Conservation (phyloP, 164 flowering plant species). For the Magnolia kwangsiensis region DNA sequence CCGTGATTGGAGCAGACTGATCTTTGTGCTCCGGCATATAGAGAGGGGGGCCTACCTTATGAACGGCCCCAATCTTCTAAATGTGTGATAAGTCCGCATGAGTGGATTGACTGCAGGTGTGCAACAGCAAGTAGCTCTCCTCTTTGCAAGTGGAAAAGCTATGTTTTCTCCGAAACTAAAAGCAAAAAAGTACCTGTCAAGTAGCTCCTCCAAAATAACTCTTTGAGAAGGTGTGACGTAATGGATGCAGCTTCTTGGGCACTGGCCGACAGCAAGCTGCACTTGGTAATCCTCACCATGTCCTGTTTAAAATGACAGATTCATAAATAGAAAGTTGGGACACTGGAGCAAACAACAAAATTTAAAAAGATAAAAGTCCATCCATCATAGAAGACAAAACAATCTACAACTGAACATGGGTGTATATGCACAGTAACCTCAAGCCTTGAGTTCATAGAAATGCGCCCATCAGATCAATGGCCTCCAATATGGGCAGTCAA, state of each 20-base stretch:
- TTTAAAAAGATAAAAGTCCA: neutral
- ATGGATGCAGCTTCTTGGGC: constrained; percentile 89
- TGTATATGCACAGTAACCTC: too few relatives aligned
- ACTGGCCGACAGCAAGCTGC: constrained; percentile 82
- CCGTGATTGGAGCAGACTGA: too few relatives aligned
- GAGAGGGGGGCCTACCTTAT: too few relatives aligned
- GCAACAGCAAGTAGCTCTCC: too few relatives aligned
- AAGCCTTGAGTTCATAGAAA: too few relatives aligned
- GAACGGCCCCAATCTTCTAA: too few relatives aligned
- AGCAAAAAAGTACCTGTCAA: constrained; percentile 46
- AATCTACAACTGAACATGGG: neutral
- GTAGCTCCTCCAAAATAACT: constrained; percentile 78
- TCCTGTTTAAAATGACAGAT: constrained; percentile 32
- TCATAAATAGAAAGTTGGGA: neutral
- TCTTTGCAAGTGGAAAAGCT: neutral
- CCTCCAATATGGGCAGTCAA: too few relatives aligned
- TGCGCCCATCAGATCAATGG: too few relatives aligned
- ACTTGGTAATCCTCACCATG: constrained; percentile 68
- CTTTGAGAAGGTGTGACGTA: constrained; percentile 92
- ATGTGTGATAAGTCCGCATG: too few relatives aligned
- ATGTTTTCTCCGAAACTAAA: neutral
- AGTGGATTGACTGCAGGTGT: too few relatives aligned
- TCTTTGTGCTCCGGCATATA: too few relatives aligned
- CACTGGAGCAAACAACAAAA: neutral
- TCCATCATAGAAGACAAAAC: neutral